phyloP scores from a whole-genome alignment of 176 grass and related monocot genomes.

The Typha latifolia region DNA sequence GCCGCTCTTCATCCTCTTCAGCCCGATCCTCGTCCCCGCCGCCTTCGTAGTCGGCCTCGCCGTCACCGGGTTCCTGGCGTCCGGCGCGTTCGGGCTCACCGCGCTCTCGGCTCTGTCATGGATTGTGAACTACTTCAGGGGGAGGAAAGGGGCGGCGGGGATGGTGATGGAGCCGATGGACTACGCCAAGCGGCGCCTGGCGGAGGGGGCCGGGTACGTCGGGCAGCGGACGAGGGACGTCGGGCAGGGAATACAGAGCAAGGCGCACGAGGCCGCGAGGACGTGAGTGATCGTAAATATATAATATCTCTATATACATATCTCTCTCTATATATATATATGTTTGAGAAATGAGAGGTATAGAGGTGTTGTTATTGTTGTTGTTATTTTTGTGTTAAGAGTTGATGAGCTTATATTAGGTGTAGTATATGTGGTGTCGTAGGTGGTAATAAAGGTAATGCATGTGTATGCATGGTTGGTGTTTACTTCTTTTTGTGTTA shows the following conservation, averaged over 20 bases:
- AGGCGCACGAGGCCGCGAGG: too few species aligned
- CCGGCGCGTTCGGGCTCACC: constrained; percentile 25
- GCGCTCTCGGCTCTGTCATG: constrained; percentile 36
- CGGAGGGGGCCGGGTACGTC: constrained; percentile 13
- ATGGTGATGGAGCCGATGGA: constrained; percentile 22
- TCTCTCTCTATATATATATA: too few species aligned
- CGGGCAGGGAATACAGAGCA: neutral
- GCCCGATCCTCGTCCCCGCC: constrained; percentile 35
- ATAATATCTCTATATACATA: too few species aligned
- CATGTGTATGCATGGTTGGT: too few species aligned
- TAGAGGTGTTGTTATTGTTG: too few species aligned
- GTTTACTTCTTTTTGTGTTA: too few species aligned
- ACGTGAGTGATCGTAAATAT: too few species aligned
- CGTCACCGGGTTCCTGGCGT: constrained; percentile 17
- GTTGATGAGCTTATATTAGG: too few species aligned
- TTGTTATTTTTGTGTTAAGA: too few species aligned
- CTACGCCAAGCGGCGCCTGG: constrained; percentile 1
- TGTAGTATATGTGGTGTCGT: too few species aligned
- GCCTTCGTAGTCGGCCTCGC: constrained; percentile 22
- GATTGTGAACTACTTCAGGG: constrained; percentile 19
- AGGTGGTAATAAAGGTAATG: too few species aligned
- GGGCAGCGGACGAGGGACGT: constrained; percentile 9
- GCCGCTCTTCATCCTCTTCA: constrained; percentile 40
- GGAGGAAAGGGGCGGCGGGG: constrained; percentile 13
- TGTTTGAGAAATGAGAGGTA: too few species aligned